Conservation (phyloP, 495 filamentous ascomycete genomes). For the Hamigera avellanea region DNA sequence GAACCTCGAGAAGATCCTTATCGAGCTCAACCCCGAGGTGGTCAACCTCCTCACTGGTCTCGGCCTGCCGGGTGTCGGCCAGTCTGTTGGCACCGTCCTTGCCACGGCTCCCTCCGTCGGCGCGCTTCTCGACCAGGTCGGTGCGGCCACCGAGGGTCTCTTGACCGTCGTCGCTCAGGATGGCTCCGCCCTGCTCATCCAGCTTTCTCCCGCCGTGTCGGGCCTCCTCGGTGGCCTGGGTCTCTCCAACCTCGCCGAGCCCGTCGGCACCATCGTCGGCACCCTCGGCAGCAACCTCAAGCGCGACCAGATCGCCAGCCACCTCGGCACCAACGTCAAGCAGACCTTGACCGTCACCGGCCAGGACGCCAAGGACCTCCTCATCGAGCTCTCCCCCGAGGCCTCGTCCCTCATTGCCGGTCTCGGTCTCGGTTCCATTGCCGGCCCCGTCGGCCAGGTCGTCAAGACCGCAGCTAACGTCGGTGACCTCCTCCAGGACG, state of each 20-base stretch:
- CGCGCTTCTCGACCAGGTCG: constrained; percentile 2
- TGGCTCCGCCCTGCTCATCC: constrained; percentile 2
- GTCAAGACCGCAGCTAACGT: constrained; percentile 3
- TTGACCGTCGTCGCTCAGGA: constrained; percentile 5
- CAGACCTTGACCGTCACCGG: constrained; percentile 3
- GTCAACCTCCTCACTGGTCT: constrained; percentile 1
- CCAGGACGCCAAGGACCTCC: constrained; percentile 1
- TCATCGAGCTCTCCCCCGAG: constrained; percentile 5
- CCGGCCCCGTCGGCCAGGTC: constrained; percentile 1
- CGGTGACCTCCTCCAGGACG: constrained; percentile 4
- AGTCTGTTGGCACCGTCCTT: constrained; percentile 2
- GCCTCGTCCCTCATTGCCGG: constrained; percentile 1
- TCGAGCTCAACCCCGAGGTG: constrained; percentile 6
- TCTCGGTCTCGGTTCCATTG: constrained; percentile 2
- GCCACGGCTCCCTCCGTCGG: constrained; percentile 3
- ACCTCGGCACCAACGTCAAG: constrained; percentile 5
- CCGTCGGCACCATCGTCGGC: constrained; percentile 1
- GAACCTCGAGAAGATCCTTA: constrained; percentile 1
- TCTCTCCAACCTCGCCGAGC: constrained; percentile 4
- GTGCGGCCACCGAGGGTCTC: constrained; percentile 1
- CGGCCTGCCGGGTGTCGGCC: constrained; percentile 1
- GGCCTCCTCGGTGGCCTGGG: constrained; percentile 1
- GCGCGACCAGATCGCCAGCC: constrained; percentile 3
- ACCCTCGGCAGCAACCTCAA: no score
- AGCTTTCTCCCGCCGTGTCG: constrained; percentile 4